phyloP scores from a whole-genome alignment of 2,329 filamentous ascomycete genomes.

The Fusarium sp. region DNA sequence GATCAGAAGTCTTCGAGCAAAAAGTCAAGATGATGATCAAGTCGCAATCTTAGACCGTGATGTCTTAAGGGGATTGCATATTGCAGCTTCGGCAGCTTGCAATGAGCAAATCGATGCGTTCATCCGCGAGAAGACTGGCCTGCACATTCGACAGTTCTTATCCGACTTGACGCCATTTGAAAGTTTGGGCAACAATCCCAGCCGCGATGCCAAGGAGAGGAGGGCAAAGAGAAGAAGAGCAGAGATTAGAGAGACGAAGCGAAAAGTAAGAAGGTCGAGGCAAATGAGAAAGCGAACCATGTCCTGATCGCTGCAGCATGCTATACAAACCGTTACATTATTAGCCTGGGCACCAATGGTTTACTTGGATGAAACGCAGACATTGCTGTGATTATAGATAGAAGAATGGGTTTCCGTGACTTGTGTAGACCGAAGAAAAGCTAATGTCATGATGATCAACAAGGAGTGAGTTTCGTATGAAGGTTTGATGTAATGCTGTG shows the following conservation, averaged over 20 bases:
- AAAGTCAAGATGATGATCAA: constrained; percentile 50
- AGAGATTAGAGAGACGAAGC: constrained; percentile 52
- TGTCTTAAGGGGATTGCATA: constrained; percentile 65
- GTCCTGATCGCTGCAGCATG: constrained; percentile 5
- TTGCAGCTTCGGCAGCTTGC: constrained; percentile 67
- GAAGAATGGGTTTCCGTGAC: not conserved
- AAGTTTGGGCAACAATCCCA: constrained; percentile 51
- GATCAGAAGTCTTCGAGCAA: constrained; percentile 41
- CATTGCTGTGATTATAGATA: constrained; percentile 6
- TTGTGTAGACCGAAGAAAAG: not conserved
- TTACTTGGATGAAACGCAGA: constrained; percentile 8
- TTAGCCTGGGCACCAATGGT: constrained; percentile 5
- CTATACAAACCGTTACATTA: constrained; percentile 4
- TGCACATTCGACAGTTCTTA: constrained; percentile 65
- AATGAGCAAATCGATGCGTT: constrained; percentile 64
- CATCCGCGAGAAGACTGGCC: constrained; percentile 63
- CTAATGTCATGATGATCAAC: not conserved
- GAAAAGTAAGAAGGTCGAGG: constrained; percentile 51
- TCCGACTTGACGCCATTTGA: constrained; percentile 65
- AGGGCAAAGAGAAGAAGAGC: constrained; percentile 45
- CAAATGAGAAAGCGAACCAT: constrained; percentile 36
- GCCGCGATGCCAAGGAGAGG: constrained; percentile 41
- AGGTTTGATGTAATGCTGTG: constrained; percentile 1
- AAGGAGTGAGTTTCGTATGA: not conserved
- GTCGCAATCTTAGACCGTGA: constrained; percentile 59